These are phyloP conservation scores for Wilcoxina mikolae DNA, from an alignment of 495 filamentous ascomycete species.

Conservation along the genomic window DNA sequence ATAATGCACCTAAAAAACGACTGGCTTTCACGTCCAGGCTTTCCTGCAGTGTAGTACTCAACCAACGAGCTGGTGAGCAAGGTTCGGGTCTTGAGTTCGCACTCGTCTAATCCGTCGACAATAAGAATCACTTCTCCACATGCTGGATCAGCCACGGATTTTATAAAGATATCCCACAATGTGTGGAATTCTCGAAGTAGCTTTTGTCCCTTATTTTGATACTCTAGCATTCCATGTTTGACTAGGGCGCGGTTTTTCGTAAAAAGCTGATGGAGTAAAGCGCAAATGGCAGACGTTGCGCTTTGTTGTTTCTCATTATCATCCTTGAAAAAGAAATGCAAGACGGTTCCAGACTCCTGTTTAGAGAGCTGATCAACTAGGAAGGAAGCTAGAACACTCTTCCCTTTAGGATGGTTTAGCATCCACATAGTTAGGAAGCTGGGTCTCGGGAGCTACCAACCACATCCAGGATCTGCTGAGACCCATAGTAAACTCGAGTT, in stretches of 20 bases:
- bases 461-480: background rate
- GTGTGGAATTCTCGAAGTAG: background rate
- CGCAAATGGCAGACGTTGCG: background rate
- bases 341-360: background rate
- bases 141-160: background rate
- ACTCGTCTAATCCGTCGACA: constrained; percentile 1
- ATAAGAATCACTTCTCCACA: background rate
- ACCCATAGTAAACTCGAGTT: background rate
- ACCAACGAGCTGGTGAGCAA: background rate
- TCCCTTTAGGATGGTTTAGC: background rate
- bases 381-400: background rate
- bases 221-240: background rate
- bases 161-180: background rate
- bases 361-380: background rate
- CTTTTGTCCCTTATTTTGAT: background rate
- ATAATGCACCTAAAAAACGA: background rate
- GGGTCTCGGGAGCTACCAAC: background rate
- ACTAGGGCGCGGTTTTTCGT: background rate
- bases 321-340: background rate
- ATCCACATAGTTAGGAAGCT: background rate
- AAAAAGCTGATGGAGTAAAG: constrained; percentile 1
- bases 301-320: background rate
- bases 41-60: background rate
- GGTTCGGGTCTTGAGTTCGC: background rate
- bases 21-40: background rate